phyloP scores from a whole-genome alignment of 2,329 filamentous ascomycete genomes.

The Sphaerostilbella broomeana region DNA sequence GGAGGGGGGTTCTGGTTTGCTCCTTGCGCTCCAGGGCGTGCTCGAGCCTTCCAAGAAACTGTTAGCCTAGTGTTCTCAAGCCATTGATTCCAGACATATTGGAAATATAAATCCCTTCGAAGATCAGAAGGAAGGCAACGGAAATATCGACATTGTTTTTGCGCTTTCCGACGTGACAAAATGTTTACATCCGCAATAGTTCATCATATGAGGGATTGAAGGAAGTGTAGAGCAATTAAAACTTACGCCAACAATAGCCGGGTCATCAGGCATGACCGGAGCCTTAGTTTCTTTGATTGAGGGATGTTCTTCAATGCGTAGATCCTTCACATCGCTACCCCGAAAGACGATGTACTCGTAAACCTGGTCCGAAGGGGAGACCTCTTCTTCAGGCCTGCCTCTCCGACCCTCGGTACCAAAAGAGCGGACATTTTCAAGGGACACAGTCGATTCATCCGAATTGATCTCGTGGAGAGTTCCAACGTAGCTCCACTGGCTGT shows the following conservation, averaged over 20 bases:
- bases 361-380: slow-evolving; percentile 74
- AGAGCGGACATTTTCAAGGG: slow-evolving; percentile 90
- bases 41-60: slow-evolving; percentile 31
- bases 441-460: slow-evolving; percentile 92
- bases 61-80: slow-evolving; percentile 20
- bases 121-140: slow-evolving; percentile 99
- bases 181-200: slow-evolving; percentile 94
- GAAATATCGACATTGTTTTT: slow-evolving; percentile 94
- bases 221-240: not conserved
- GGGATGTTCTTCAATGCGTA: slow-evolving; percentile 82
- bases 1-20: slow-evolving; percentile 28
- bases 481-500: slow-evolving; percentile 64
- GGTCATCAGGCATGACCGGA: slow-evolving; percentile 81
- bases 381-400: slow-evolving; percentile 71
- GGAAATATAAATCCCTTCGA: slow-evolving; percentile 13
- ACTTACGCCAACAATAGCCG: slow-evolving; percentile 96
- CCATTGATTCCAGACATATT: not conserved
- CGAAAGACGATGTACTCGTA: slow-evolving; percentile 99
- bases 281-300: slow-evolving; percentile 68
- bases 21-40: slow-evolving; percentile 30
- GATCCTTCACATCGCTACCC: slow-evolving; percentile 95
- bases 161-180: slow-evolving; percentile 79
- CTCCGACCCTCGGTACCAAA: slow-evolving; percentile 90
- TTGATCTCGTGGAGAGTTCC: slow-evolving; percentile 97
- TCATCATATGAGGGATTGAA: slow-evolving; percentile 62